A percentile compares a stretch with the other conserved stretches of the same genome.
These are phyloP conservation scores for Lentinula detonsa DNA, from an alignment of 768 basidiomycete genomes.

Conservation along the genomic window DNA sequence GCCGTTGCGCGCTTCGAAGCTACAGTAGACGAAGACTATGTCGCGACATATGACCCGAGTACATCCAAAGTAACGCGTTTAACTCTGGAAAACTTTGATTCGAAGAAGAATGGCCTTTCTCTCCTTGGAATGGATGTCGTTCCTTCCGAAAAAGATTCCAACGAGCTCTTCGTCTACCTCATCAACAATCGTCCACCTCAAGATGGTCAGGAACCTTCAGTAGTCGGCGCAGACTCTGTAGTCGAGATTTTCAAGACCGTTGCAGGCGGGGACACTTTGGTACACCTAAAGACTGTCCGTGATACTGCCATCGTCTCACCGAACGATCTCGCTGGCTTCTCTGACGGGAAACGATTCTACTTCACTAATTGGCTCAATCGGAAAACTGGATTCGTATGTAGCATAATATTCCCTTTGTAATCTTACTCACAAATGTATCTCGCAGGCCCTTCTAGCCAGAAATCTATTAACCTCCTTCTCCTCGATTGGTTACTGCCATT, in stretches of 20 bases:
- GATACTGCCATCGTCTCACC: conserved; percentile 55
- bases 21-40: conserved; percentile 40
- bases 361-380: conserved; percentile 50
- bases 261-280: conserved; percentile 35
- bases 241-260: conserved; percentile 64
- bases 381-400: conserved; percentile 52
- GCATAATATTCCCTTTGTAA: not conserved
- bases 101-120: conserved; percentile 36
- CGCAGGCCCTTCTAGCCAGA: conserved; percentile 12
- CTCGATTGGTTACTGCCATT: conserved; percentile 62
- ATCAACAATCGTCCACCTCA: conserved; percentile 62
- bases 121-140: conserved; percentile 70
- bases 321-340: conserved; percentile 62
- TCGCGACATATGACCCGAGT: conserved; percentile 53
- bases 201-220: conserved; percentile 25
- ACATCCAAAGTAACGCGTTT: conserved; percentile 42
- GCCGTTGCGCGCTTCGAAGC: conserved; percentile 24
- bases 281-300: conserved; percentile 53
- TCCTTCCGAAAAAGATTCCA: conserved; percentile 38
- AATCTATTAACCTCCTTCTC: conserved; percentile 29
- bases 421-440: not conserved
- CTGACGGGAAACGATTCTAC: conserved; percentile 59
- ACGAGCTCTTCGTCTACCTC: conserved; percentile 55
- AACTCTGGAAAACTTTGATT: conserved; percentile 28
- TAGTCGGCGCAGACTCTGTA: conserved; percentile 60